These are phyloP conservation scores for Suillus variegatus DNA, from an alignment of 768 basidiomycete species.

Conservation along the genomic window DNA sequence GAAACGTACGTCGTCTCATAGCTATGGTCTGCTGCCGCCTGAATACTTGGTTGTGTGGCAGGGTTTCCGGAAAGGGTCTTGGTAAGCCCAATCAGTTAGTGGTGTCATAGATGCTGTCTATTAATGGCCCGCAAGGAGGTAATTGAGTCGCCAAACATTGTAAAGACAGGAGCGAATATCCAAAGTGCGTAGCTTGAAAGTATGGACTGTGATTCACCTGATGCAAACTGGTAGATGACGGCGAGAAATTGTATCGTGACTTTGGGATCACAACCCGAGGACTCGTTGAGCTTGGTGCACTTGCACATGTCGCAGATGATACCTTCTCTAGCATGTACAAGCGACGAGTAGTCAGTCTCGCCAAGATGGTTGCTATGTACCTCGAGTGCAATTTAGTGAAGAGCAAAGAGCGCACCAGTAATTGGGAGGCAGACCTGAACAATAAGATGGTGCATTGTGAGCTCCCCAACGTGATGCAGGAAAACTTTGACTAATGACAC, in stretches of 20 bases:
- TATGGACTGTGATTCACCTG: neutral
- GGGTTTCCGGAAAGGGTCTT: constrained; percentile 46
- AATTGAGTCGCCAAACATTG: constrained; percentile 40
- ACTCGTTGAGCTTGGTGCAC: constrained; percentile 47
- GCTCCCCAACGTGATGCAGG: neutral
- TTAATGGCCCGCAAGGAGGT: constrained; percentile 35
- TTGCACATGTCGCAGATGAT: constrained; percentile 43
- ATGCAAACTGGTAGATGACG: constrained; percentile 39
- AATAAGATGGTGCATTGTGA: constrained; percentile 41
- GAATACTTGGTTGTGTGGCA: constrained; percentile 15
- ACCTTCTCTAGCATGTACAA: constrained; percentile 33
- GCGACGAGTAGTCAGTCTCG: constrained; percentile 44
- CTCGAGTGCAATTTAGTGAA: constrained; percentile 40
- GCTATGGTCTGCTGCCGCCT: neutral
- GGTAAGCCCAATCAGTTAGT: constrained; percentile 24
- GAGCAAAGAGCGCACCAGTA: constrained; percentile 45
- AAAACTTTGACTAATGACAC: neutral
- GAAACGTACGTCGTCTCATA: constrained; percentile 35
- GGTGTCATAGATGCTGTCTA: neutral
- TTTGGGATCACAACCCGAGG: constrained; percentile 42
- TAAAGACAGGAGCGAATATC: constrained; percentile 52
- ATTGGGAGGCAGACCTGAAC: constrained; percentile 45
- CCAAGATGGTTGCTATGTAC: constrained; percentile 45
- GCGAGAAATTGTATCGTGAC: constrained; percentile 48
- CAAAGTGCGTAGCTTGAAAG: constrained; percentile 34